Percentiles rank a stretch among this genome's conserved stretches.
These are phyloP conservation scores for Jacaranda mimosifolia DNA, from an alignment of 257 asterid species.

Conservation along the genomic window DNA sequence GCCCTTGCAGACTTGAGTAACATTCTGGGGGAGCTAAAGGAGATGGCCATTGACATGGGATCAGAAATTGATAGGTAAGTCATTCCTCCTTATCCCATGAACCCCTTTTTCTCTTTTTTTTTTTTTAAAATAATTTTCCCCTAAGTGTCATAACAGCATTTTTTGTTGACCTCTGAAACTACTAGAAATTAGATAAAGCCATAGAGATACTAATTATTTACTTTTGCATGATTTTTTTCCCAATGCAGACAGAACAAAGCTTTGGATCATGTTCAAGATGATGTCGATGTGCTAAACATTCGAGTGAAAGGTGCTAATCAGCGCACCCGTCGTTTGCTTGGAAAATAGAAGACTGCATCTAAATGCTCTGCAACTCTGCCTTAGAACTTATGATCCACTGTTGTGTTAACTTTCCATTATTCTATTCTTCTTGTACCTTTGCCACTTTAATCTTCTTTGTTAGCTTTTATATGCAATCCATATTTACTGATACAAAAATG, in stretches of 20 bases:
- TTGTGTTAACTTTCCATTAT: constrained; percentile 6
- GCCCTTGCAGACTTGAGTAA: constrained; percentile 64
- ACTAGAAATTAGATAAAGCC: neutral
- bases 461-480: neutral
- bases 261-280: constrained; percentile 59
- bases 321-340: constrained; percentile 69
- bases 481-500: neutral
- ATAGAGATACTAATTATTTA: neutral
- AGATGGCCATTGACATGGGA: constrained; percentile 85
- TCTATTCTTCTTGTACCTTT: neutral
- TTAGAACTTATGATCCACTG: neutral
- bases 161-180: neutral
- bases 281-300: constrained; percentile 62
- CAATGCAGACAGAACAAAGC: constrained; percentile 68
- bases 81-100: neutral
- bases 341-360: constrained; percentile 47
- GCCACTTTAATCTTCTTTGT: neutral
- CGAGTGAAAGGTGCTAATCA: constrained; percentile 65
- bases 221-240: neutral
- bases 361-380: neutral
- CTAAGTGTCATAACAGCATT: neutral
- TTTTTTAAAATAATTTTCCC: neutral
- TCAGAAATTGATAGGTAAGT: constrained; percentile 72
- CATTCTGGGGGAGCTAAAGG: constrained; percentile 75
- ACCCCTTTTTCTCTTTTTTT: neutral